These are phyloP conservation scores for Lyophyllum shimeji DNA, from an alignment of 768 basidiomycete species.

Conservation along the genomic window DNA sequence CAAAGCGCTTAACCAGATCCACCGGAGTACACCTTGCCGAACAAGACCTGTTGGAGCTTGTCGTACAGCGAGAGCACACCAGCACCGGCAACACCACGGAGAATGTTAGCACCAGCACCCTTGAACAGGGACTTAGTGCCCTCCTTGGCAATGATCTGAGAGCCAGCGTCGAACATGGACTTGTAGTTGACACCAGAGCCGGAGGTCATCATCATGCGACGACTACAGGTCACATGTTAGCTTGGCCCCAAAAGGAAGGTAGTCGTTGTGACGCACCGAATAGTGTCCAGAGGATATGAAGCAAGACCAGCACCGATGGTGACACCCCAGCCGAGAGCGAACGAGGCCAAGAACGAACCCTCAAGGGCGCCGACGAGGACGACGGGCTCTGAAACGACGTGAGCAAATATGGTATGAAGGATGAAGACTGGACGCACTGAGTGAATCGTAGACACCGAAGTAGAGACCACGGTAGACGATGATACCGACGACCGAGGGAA, in stretches of 20 bases:
- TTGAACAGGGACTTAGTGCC: constrained; percentile 96
- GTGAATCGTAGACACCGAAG: constrained; percentile 95
- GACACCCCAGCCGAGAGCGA: constrained; percentile 97
- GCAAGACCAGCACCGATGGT: constrained; percentile 99
- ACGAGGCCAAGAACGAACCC: constrained; percentile 97
- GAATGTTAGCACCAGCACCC: constrained; percentile 94
- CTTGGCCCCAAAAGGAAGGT: neutral
- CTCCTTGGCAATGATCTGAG: constrained; percentile 93
- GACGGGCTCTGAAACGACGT: constrained; percentile 73
- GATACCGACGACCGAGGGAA: constrained; percentile 99
- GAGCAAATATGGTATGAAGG: constrained; percentile 18
- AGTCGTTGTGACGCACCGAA: constrained; percentile 54
- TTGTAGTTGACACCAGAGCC: constrained; percentile 96
- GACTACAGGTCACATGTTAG: constrained; percentile 54
- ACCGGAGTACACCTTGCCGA: constrained; percentile 99
- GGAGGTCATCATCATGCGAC: constrained; percentile 99
- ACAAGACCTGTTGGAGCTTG: constrained; percentile 94
- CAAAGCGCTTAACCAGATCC: constrained; percentile 51
- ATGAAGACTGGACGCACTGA: constrained; percentile 56
- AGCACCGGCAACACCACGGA: constrained; percentile 99
- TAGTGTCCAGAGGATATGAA: constrained; percentile 92
- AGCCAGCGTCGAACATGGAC: constrained; percentile 96
- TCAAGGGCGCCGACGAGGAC: constrained; percentile 94
- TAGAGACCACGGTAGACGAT: constrained; percentile 99
- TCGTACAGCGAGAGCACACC: constrained; percentile 99